Percentiles rank a stretch among this genome's conserved stretches.
These are phyloP conservation scores for Hypoxylon sp. DNA, from an alignment of 2,329 filamentous ascomycete species.

Conservation along the genomic window DNA sequence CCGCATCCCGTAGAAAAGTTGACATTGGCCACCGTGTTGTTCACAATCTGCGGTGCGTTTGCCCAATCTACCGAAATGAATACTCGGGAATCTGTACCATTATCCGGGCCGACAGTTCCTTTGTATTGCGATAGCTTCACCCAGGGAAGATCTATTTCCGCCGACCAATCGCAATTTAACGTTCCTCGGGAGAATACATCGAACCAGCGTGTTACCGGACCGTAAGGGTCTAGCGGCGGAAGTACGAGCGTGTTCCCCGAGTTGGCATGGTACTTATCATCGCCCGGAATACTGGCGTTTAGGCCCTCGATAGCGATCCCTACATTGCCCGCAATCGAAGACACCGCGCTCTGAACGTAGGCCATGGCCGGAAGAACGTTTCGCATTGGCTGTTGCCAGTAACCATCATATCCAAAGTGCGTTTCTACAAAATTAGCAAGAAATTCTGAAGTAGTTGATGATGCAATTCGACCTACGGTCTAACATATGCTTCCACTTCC, in stretches of 20 bases:
- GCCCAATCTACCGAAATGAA: slow-evolving; percentile 71
- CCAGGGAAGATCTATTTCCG: slow-evolving; percentile 65
- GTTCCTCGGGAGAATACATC: slow-evolving; percentile 75
- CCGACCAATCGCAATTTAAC: slow-evolving; percentile 66
- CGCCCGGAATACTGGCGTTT: slow-evolving; percentile 77
- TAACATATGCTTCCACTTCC: slow-evolving; percentile 76
- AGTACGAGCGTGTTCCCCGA: slow-evolving; percentile 68
- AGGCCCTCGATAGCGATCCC: slow-evolving; percentile 75
- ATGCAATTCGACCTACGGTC: slow-evolving; percentile 61
- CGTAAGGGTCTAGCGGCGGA: slow-evolving; percentile 72
- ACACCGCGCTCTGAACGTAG: slow-evolving; percentile 71
- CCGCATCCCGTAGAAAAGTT: slow-evolving; percentile 61
- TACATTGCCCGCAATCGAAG: slow-evolving; percentile 73
- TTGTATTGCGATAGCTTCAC: slow-evolving; percentile 65
- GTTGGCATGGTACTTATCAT: slow-evolving; percentile 73
- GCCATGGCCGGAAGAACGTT: slow-evolving; percentile 74
- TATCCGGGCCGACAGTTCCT: slow-evolving; percentile 65
- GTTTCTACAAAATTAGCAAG: slow-evolving; percentile 58
- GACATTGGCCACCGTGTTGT: slow-evolving; percentile 65
- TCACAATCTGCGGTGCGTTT: slow-evolving; percentile 55
- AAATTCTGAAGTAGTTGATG: not conserved
- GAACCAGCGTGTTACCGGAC: slow-evolving; percentile 70
- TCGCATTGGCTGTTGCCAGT: slow-evolving; percentile 81
- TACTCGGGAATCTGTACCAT: slow-evolving; percentile 66
- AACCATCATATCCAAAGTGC: slow-evolving; percentile 68